phyloP scores from a whole-genome alignment of 495 filamentous ascomycete genomes.

The Cryomyces minteri region DNA sequence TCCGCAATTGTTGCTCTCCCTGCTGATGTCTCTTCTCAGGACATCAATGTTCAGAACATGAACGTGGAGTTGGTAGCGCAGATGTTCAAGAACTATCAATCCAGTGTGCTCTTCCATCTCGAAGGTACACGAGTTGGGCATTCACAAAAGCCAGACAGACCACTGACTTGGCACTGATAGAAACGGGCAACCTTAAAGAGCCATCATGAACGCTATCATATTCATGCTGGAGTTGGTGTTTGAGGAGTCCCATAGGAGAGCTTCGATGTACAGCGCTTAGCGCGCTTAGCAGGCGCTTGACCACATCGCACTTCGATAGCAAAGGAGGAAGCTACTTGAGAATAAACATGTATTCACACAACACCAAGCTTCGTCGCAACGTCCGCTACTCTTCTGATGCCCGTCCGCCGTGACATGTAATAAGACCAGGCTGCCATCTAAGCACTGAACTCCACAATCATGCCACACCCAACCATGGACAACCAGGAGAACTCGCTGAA shows the following conservation, averaged over 20 bases:
- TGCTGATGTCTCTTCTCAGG: conserved; percentile 27
- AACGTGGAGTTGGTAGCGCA: conserved; percentile 94
- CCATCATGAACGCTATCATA: conserved; percentile 31
- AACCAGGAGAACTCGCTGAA: conserved; percentile 20
- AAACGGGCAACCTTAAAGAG: conserved; percentile 71
- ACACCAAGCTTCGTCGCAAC: no score
- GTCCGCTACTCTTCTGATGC: no score
- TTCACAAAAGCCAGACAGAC: not conserved
- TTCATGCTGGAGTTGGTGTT: no score
- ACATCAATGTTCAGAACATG: conserved; percentile 97
- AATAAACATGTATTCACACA: no score
- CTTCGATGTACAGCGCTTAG: no score
- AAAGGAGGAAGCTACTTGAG: no score
- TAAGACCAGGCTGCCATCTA: not conserved
- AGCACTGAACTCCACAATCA: not conserved
- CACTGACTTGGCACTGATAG: conserved; percentile 23
- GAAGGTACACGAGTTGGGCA: conserved; percentile 44
- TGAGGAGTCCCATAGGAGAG: no score
- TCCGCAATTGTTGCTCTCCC: not conserved
- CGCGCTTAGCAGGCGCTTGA: no score
- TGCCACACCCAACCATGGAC: not conserved
- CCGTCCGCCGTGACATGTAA: not conserved
- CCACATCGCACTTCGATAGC: no score
- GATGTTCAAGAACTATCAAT: conserved; percentile 99
- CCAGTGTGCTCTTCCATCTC: conserved; percentile 90